Evolutionary conservation across 1,284 basidiomycete species (phyloP).

Genomic region (Boletus coffeatus): DNA sequence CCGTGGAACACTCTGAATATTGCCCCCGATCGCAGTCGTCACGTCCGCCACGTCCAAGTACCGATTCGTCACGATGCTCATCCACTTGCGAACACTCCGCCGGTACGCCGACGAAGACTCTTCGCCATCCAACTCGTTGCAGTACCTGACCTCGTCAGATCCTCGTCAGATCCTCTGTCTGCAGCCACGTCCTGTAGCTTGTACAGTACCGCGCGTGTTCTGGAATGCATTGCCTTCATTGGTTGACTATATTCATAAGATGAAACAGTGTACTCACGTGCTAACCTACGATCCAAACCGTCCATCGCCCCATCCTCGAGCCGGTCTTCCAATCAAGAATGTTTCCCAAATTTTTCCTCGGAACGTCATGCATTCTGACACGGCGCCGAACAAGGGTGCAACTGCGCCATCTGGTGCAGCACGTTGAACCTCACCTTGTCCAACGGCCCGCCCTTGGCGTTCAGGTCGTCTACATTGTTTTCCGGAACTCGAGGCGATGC

Average conservation of each 20-base stretch:
- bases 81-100: conserved; percentile 42
- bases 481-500: conserved; percentile 92
- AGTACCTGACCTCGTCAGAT: conserved; percentile 42
- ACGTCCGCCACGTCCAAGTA: conserved; percentile 37
- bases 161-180: conserved; percentile 35
- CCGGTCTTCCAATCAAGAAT: conserved; percentile 45
- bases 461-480: conserved; percentile 95
- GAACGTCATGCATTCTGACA: conserved; percentile 87
- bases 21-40: conserved; percentile 1
- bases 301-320: conserved; percentile 43
- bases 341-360: conserved; percentile 60
- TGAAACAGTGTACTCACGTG: conserved; percentile 44
- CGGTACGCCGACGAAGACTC: conserved; percentile 28
- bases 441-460: conserved; percentile 76
- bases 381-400: conserved; percentile 66
- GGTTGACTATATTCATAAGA: neutral
- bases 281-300: conserved; percentile 61
- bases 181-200: conserved; percentile 50
- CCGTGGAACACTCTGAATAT: conserved; percentile 21
- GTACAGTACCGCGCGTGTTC: conserved; percentile 64
- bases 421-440: conserved; percentile 81
- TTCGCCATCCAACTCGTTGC: conserved; percentile 39
- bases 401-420: conserved; percentile 71
- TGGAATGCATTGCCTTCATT: conserved; percentile 19
- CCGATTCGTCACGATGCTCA: conserved; percentile 62